phyloP scores from a whole-genome alignment of 23 red algal genomes.

The Pyropia yezoensis region DNA sequence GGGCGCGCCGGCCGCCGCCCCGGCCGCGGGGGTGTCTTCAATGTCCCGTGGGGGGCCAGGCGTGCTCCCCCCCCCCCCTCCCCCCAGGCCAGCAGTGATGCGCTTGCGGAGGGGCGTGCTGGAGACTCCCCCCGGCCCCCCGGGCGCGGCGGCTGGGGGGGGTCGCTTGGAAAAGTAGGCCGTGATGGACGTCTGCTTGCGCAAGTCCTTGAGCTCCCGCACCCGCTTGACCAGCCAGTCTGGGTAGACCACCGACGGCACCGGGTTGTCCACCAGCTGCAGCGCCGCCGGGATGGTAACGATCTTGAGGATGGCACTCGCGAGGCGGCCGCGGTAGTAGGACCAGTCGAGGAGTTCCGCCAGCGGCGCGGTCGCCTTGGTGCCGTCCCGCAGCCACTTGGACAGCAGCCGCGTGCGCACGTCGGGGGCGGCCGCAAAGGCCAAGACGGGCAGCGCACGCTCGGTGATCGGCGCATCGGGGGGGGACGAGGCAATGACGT shows the following conservation, averaged over 20 bases:
- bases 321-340: conserved; percentile 86
- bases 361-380: conserved; percentile 39
- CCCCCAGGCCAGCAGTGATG: background rate
- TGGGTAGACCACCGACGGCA: conserved; percentile 77
- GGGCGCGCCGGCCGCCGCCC: conserved; percentile 22
- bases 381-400: conserved; percentile 61
- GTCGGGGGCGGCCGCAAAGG: conserved; percentile 63
- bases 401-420: conserved; percentile 39
- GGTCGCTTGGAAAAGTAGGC: conserved; percentile 38
- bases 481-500: conserved; percentile 74
- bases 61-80: too few relatives aligned
- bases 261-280: conserved; percentile 75
- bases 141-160: background rate
- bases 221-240: conserved; percentile 71
- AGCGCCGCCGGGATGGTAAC: conserved; percentile 90
- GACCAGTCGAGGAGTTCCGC: conserved; percentile 85
- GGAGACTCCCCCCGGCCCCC: background rate
- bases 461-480: conserved; percentile 77
- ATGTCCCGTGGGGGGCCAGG: conserved; percentile 9
- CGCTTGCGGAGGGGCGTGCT: conserved; percentile 10
- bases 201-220: conserved; percentile 33
- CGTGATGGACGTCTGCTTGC: conserved; percentile 56
- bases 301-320: conserved; percentile 78
- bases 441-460: conserved; percentile 77
- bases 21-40: conserved; percentile 35